A percentile compares a stretch with the other conserved stretches of the same genome.
phyloP scores from a whole-genome alignment of 306 rosid genomes.

The Quercus alba region DNA sequence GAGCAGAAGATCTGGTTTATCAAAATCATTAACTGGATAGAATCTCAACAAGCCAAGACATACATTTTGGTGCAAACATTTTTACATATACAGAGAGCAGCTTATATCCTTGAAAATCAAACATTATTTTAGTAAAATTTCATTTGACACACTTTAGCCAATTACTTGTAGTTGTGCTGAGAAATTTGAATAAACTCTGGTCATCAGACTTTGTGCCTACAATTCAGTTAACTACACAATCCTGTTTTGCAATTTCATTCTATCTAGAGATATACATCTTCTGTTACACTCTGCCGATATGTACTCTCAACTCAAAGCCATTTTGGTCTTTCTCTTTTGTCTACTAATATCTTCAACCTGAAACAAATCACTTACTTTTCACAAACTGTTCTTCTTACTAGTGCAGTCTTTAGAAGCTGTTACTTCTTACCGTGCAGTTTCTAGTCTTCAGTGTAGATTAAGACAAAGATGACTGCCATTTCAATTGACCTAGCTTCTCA shows the following conservation, averaged over 20 bases:
- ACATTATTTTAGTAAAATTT: neutral
- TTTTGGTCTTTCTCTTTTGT: neutral
- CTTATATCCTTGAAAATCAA: neutral
- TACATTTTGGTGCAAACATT: neutral
- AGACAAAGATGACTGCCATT: neutral
- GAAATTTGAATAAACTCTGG: neutral
- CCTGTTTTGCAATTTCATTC: neutral
- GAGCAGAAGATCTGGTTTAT: neutral
- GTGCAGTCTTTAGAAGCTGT: neutral
- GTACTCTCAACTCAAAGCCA: neutral
- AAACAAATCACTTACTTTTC: neutral
- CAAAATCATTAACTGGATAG: neutral
- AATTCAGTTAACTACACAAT: neutral
- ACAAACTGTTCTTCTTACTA: neutral
- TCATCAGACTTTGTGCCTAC: neutral
- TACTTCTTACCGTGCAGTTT: neutral
- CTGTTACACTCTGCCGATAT: neutral
- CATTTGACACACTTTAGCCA: neutral
- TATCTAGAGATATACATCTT: neutral
- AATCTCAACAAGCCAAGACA: neutral
- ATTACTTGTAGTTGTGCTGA: neutral
- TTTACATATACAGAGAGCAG: neutral
- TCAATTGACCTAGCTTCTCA: neutral
- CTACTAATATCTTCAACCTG: neutral
- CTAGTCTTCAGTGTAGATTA: neutral